Percentiles rank a stretch among this genome's conserved stretches.
Evolutionary conservation across 2,329 filamentous ascomycete genomes (phyloP).

Genomic region (Colletotrichum viniferum): DNA sequence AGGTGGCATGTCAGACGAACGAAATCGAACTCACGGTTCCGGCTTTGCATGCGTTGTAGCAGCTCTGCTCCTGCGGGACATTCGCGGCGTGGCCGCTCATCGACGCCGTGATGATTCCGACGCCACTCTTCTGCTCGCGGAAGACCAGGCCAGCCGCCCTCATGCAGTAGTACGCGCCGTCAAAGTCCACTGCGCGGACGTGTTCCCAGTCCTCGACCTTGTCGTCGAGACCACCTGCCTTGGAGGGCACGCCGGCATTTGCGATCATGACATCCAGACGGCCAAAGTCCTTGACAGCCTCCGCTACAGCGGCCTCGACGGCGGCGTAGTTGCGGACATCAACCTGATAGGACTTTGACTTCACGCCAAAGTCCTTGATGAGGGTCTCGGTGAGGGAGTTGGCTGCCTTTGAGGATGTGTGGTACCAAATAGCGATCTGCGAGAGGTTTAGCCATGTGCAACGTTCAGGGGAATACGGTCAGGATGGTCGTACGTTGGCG

Average conservation of each 20-base stretch:
- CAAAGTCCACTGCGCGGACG: constrained; percentile 34
- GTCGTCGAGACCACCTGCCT: constrained; percentile 34
- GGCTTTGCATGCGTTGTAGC: constrained; percentile 85
- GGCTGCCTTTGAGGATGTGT: constrained; percentile 4
- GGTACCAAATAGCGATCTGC: constrained; percentile 10
- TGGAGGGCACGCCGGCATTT: constrained; percentile 37
- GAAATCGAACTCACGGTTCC: constrained; percentile 53
- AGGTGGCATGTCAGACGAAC: background rate
- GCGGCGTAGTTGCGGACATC: constrained; percentile 35
- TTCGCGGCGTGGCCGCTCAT: constrained; percentile 38
- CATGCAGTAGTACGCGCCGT: constrained; percentile 37
- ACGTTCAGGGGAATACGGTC: too few species aligned
- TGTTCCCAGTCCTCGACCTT: constrained; percentile 31
- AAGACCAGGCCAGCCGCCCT: constrained; percentile 36
- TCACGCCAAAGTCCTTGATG: constrained; percentile 1
- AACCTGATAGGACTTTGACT: constrained; percentile 36
- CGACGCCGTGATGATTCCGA: constrained; percentile 37
- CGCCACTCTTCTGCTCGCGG: constrained; percentile 36
- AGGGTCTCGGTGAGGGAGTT: background rate
- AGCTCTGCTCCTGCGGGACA: constrained; percentile 72
- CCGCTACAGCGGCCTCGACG: constrained; percentile 27
- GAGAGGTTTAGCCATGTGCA: background rate
- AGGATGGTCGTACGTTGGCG: constrained; percentile 9
- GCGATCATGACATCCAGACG: constrained; percentile 38
- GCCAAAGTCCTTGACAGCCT: constrained; percentile 39